These are phyloP conservation scores for Vanderwaltozyma tropicalis DNA, from an alignment of 805 yeast genomes.

Conservation along the genomic window DNA sequence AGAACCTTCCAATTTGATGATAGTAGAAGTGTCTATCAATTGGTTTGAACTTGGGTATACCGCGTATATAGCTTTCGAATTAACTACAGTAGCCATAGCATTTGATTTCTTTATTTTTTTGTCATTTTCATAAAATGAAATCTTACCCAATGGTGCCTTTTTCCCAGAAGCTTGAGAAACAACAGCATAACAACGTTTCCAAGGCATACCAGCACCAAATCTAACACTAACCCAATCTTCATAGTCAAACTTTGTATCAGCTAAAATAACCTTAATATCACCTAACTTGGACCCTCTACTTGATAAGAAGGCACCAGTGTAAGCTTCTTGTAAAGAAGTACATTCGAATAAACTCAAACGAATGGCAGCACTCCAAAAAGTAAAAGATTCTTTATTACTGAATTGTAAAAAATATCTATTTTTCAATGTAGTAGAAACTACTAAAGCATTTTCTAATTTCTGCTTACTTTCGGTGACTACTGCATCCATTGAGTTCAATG, in stretches of 20 bases:
- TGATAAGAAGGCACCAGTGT: conserved; percentile 86
- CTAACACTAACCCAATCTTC: conserved; percentile 94
- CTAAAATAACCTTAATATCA: conserved; percentile 75
- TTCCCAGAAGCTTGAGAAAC: conserved; percentile 57
- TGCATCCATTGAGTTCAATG: conserved; percentile 53
- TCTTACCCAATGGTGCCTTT: conserved; percentile 44
- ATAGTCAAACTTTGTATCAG: conserved; percentile 75
- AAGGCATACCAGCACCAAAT: conserved; percentile 96
- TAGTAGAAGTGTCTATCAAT: conserved; percentile 76
- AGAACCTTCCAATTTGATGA: conserved; percentile 80
- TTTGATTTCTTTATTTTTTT: conserved; percentile 55
- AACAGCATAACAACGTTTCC: conserved; percentile 90
- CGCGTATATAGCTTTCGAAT: conserved; percentile 69
- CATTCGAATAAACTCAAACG: conserved; percentile 74
- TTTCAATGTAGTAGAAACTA: conserved; percentile 86
- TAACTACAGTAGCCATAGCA: conserved; percentile 69
- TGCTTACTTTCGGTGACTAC: conserved; percentile 39
- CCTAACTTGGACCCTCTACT: conserved; percentile 84
- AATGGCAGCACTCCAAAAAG: conserved; percentile 75
- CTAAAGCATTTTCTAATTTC: conserved; percentile 63
- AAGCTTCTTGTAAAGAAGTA: conserved; percentile 81
- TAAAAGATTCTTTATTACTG: conserved; percentile 50
- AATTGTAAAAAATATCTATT: conserved; percentile 80
- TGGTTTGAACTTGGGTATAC: conserved; percentile 81
- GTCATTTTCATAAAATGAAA: conserved; percentile 74